Conservation (phyloP, 768 basidiomycete species). For the Trichaptum fuscoviolaceum region DNA sequence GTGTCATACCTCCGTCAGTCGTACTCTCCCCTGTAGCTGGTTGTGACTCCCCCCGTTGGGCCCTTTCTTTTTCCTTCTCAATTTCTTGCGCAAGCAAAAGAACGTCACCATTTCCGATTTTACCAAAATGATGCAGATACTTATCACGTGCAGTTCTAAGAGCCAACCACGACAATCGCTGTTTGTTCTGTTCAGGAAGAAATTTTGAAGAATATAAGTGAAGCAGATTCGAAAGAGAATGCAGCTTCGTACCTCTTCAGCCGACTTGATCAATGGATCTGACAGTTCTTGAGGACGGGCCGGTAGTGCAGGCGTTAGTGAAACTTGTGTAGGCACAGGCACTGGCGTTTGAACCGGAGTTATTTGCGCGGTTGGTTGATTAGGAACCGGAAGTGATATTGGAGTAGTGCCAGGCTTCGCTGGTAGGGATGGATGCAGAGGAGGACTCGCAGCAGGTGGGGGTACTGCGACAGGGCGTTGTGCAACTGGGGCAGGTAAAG, state of each 20-base stretch:
- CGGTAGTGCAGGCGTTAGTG: constrained; percentile 15
- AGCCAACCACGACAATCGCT: constrained; percentile 76
- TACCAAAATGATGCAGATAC: constrained; percentile 72
- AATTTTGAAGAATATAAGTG: neutral
- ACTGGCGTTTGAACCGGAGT: constrained; percentile 14
- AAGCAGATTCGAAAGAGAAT: constrained; percentile 8
- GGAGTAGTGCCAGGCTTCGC: constrained; percentile 54
- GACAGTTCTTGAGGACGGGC: constrained; percentile 21
- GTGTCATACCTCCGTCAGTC: neutral
- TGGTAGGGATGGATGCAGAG: constrained; percentile 66
- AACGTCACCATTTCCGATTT: constrained; percentile 76
- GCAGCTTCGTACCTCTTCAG: constrained; percentile 51
- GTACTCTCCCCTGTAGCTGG: constrained; percentile 19
- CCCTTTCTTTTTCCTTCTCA: constrained; percentile 23
- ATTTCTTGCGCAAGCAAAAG: constrained; percentile 36
- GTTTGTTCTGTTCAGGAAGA: constrained; percentile 53
- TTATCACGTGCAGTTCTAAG: constrained; percentile 71
- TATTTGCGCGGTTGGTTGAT: constrained; percentile 18
- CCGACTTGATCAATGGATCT: constrained; percentile 49
- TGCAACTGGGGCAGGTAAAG: constrained; percentile 25
- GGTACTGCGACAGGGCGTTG: constrained; percentile 15
- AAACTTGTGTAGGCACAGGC: constrained; percentile 15
- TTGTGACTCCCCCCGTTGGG: constrained; percentile 29
- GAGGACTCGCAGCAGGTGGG: constrained; percentile 27
- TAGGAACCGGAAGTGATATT: constrained; percentile 25